Evolutionary conservation across 73 alveolate genomes (phyloP), one percentile per base, ranked within the genome.

Genomic region (Tetrahymena borealis): DNA sequence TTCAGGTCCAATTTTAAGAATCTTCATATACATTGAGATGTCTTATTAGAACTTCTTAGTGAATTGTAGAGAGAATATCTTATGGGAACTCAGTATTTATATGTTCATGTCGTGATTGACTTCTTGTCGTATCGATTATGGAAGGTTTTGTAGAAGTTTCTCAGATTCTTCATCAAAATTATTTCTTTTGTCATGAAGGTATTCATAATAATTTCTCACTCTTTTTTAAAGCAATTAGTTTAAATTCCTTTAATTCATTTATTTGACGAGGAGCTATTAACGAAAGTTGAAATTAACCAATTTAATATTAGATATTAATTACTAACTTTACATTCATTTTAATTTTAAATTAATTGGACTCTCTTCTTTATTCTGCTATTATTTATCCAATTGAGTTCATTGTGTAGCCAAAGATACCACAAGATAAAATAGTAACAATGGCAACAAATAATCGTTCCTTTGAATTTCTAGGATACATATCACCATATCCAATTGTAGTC

Each of bases 401-500:
- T 5, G 96, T 95, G 77, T 97, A 97, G 38, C 99, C 99, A 90
- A 97, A 97, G 39, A 97, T 79, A 38, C 97, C 98, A 42, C 99
- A 97, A 12, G 99, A 98, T 35, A 96, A 92, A 37, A 94, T 91
- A 98, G 97, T 97, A 13, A 96, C 96, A 8, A 94, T 90, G 90
- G 96, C 97, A 16, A 95, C 98, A 91, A 91, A 97, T 11, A 96
- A 43, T 90, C 92, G 96, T 93, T 97, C 99, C 15, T 91, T 91
- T 2, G 90, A 77, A n/a, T 98, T 96, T 11, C 91, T 94, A 18
- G 99, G 99, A 38, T 31, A 90, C 15, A 97, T 97, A 93, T 97
- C 99, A 39, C 99, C 99, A 96, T 97, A 97, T 4, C 99, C 99
- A 13, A 97, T 97, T 11, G 99, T 96, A 5, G 99, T 95, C 98